Percentiles rank a stretch among this genome's conserved stretches.
These are phyloP conservation scores for Parascedosporium putredinis DNA, from an alignment of 2,329 filamentous ascomycete genomes.

Conservation along the genomic window DNA sequence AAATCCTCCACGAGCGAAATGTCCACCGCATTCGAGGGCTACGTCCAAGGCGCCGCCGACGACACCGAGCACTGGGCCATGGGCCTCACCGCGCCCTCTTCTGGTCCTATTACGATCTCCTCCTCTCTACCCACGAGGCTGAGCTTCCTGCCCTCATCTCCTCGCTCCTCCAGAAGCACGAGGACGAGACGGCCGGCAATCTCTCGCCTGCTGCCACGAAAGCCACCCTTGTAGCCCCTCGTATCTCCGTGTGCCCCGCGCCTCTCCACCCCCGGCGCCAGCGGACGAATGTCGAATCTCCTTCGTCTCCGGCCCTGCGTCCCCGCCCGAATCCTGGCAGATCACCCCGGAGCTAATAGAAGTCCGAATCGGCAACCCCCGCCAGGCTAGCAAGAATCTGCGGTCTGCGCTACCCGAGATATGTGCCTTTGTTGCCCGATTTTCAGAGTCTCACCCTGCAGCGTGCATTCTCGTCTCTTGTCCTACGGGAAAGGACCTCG, in stretches of 20 bases:
- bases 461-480: slow-evolving; percentile 52
- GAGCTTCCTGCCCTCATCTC: slow-evolving; percentile 44
- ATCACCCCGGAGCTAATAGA: slow-evolving; percentile 29
- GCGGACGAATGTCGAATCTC: slow-evolving; percentile 27
- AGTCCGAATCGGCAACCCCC: slow-evolving; percentile 60
- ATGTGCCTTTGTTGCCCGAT: slow-evolving; percentile 39
- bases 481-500: slow-evolving; percentile 68
- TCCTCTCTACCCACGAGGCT: slow-evolving; percentile 57
- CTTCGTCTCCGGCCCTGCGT: slow-evolving; percentile 27
- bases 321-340: slow-evolving; percentile 32
- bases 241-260: slow-evolving; percentile 26
- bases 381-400: slow-evolving; percentile 75
- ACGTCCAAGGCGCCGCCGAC: slow-evolving; percentile 90
- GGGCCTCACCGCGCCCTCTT: slow-evolving; percentile 71
- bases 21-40: slow-evolving; percentile 51
- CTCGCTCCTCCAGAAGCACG: slow-evolving; percentile 26
- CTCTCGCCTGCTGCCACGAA: slow-evolving; percentile 7
- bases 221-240: slow-evolving; percentile 23
- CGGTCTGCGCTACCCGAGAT: slow-evolving; percentile 58
- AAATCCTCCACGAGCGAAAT: slow-evolving; percentile 56
- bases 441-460: slow-evolving; percentile 17
- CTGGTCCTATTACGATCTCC: slow-evolving; percentile 55
- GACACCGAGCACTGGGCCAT: slow-evolving; percentile 89
- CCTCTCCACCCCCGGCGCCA: slow-evolving; percentile 15
- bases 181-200: slow-evolving; percentile 10